Conservation (phyloP, 768 basidiomycete species). For the Leccinum longicurvipes region DNA sequence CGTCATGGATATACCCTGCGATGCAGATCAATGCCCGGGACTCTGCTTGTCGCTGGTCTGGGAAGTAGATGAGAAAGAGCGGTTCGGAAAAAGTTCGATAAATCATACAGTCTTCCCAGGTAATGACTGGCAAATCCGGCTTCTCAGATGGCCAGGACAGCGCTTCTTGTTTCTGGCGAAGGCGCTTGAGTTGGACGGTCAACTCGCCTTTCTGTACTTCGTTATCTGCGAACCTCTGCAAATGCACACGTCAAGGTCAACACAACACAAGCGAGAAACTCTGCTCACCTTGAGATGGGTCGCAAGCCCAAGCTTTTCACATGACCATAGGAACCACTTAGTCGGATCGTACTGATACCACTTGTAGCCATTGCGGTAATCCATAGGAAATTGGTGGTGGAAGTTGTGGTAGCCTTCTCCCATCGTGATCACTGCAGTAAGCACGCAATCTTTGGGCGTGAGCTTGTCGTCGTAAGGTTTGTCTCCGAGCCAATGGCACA, state of each 20-base stretch:
- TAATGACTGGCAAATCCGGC: conserved; percentile 76
- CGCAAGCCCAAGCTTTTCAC: conserved; percentile 43
- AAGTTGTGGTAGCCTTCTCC: conserved; percentile 98
- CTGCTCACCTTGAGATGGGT: conserved; percentile 46
- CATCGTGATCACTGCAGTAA: conserved; percentile 86
- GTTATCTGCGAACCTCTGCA: conserved; percentile 44
- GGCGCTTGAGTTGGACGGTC: conserved; percentile 85
- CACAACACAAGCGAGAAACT: background rate
- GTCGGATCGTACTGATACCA: conserved; percentile 86
- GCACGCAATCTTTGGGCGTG: conserved; percentile 80
- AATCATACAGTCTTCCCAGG: conserved; percentile 73
- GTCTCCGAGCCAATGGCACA: conserved; percentile 92
- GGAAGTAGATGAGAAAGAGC: conserved; percentile 5
- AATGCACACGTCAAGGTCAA: conserved; percentile 25
- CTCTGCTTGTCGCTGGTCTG: conserved; percentile 73
- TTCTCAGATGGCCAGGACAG: conserved; percentile 73
- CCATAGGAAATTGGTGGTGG: conserved; percentile 94
- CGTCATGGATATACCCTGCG: conserved; percentile 88
- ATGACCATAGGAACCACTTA: conserved; percentile 73
- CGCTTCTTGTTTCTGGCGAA: conserved; percentile 70
- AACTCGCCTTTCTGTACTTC: conserved; percentile 80
- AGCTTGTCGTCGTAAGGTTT: conserved; percentile 89
- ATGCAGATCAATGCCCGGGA: conserved; percentile 81
- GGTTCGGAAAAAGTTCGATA: background rate
- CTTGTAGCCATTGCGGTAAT: conserved; percentile 90